Percentiles rank a stretch among this genome's conserved stretches.
Conservation (phyloP, 2,329 filamentous ascomycete species). For the Claviceps pazoutovae region DNA sequence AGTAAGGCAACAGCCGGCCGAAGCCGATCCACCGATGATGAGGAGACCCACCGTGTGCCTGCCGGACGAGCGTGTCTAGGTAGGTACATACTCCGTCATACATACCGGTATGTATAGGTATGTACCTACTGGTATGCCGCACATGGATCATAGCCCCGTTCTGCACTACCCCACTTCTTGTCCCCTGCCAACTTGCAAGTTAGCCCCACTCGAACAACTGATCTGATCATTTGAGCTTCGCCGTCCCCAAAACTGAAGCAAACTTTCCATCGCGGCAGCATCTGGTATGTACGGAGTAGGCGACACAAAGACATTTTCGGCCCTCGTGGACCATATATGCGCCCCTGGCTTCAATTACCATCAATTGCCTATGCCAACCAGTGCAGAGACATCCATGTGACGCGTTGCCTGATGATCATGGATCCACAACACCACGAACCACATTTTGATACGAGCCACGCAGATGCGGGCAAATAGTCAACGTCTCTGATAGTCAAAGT, state of each 20-base stretch:
- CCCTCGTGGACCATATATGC: background rate
- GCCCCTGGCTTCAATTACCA: background rate
- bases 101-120: too few relatives aligned
- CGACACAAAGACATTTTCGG: background rate
- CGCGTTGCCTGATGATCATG: background rate
- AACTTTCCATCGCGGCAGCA: background rate
- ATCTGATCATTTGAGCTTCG: background rate
- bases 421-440: background rate
- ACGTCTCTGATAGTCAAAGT: too few relatives aligned
- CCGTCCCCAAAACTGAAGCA: background rate
- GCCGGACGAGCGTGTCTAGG: too few relatives aligned
- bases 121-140: too few relatives aligned
- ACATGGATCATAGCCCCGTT: too few relatives aligned
- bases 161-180: too few relatives aligned
- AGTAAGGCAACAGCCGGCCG: background rate
- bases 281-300: background rate
- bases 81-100: too few relatives aligned
- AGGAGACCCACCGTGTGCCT: too few relatives aligned
- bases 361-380: background rate
- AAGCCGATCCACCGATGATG: background rate
- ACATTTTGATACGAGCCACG: background rate
- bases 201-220: background rate
- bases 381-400: background rate
- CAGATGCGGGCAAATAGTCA: background rate
- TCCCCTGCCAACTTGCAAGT: background rate